Conservation (phyloP, 108 stramenopile species). For the Skeletonema tropicum region DNA sequence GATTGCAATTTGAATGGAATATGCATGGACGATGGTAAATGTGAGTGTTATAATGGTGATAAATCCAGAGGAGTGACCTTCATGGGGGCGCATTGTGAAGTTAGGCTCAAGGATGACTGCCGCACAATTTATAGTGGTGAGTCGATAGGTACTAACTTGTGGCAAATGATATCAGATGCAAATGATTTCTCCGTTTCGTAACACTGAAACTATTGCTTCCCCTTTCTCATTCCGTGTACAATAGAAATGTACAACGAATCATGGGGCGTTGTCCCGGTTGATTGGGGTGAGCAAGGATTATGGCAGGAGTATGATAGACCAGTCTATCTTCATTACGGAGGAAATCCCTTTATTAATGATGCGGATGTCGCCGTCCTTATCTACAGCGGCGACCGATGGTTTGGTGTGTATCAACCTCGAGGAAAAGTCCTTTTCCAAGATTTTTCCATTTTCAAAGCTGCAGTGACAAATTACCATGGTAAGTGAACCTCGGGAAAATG, state of each 20-base stretch:
- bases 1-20: conserved; percentile 10
- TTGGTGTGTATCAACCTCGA: neutral
- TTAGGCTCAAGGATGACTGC: neutral
- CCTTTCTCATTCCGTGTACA: neutral
- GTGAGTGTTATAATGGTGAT: neutral
- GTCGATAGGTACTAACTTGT: neutral
- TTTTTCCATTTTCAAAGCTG: neutral
- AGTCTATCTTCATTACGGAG: neutral
- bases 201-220: neutral
- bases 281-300: neutral
- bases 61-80: neutral
- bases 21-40: neutral
- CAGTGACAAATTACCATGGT: neutral
- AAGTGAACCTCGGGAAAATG: neutral
- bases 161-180: no score
- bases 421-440: neutral
- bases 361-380: neutral
- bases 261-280: neutral
- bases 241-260: neutral
- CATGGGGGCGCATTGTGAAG: conserved; percentile 2
- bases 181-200: neutral
- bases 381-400: conserved; percentile 3
- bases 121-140: neutral
- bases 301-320: neutral
- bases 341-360: neutral